A percentile compares a stretch with the other conserved stretches of the same genome.
phyloP scores from a whole-genome alignment of 2,329 filamentous ascomycete genomes.

The Pseudogymnoascus pannorum region DNA sequence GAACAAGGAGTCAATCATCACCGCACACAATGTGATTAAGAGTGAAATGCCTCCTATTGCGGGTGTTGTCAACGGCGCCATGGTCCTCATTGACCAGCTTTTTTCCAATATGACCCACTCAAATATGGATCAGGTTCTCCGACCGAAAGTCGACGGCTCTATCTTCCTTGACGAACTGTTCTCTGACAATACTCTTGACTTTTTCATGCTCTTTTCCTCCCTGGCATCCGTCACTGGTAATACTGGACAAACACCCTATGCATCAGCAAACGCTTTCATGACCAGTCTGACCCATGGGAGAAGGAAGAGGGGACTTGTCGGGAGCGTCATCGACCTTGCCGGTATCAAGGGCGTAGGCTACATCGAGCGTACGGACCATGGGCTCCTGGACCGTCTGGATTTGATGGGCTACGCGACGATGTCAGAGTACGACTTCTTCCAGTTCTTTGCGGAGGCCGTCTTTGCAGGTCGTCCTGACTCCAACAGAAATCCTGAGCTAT shows the following conservation, averaged over 20 bases:
- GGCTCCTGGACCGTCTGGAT: slow-evolving; percentile 1
- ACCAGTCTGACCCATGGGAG: slow-evolving; percentile 8
- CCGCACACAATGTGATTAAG: slow-evolving; percentile 17
- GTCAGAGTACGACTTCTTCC: slow-evolving; percentile 20
- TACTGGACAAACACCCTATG: slow-evolving; percentile 13
- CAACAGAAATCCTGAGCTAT: slow-evolving; percentile 1
- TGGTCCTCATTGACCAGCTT: slow-evolving; percentile 35
- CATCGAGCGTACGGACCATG: slow-evolving; percentile 17
- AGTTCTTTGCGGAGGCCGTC: slow-evolving; percentile 16
- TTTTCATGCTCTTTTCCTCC: slow-evolving; percentile 8
- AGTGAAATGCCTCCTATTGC: slow-evolving; percentile 26
- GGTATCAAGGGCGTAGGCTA: background rate
- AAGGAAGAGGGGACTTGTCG: background rate
- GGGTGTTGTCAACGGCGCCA: slow-evolving; percentile 38
- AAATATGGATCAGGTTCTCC: slow-evolving; percentile 18
- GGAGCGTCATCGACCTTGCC: slow-evolving; percentile 21
- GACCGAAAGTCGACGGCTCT: slow-evolving; percentile 30
- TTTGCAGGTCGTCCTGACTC: background rate
- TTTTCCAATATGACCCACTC: slow-evolving; percentile 25
- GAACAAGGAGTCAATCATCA: slow-evolving; percentile 15
- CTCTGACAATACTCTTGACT: slow-evolving; percentile 15
- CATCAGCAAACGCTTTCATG: slow-evolving; percentile 11
- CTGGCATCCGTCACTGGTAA: slow-evolving; percentile 1
- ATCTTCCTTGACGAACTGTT: slow-evolving; percentile 27
- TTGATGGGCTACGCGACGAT: slow-evolving; percentile 13